Evolutionary conservation across 352 stramenopile species (phyloP), one percentile per base, ranked within the genome.

Genomic region (Aphanomyces invadans): DNA sequence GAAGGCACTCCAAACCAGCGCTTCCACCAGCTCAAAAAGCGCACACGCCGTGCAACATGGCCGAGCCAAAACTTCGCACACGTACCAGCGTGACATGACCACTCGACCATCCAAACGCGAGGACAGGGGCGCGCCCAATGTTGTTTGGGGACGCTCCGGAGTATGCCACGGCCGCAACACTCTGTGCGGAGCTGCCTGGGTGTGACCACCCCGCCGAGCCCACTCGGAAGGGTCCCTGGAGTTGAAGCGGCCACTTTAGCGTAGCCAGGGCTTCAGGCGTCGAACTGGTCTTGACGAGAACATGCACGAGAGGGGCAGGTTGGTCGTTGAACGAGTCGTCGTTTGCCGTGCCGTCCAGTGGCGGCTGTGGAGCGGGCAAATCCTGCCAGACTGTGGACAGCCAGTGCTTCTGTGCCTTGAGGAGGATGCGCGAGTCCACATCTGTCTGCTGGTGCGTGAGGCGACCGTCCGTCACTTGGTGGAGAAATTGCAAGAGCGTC

Each of bases 321-420:
- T n/a, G n/a, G n/a, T n/a, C n/a, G n/a, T n/a, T n/a, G n/a, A n/a
- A n/a, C n/a, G n/a, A n/a, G n/a, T n/a, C n/a, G n/a, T n/a, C n/a
- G n/a, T n/a, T n/a, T n/a, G n/a, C n/a, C n/a, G n/a, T n/a, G n/a
- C n/a, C n/a, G n/a, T n/a, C n/a, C n/a, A n/a, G n/a, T n/a, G n/a
- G n/a, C n/a, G n/a, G n/a, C n/a, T n/a, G n/a, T n/a, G n/a, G n/a
- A n/a, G n/a, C n/a, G n/a, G n/a, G n/a, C n/a, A n/a, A n/a, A n/a
- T n/a, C 56, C 0, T 72, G 71, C 84, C 84, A 92, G 7, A 75
- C 74, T 70, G 90, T 76, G 19, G 89, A 72, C 7, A 92, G 67
- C 84, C 84, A 92, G 72, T 90, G 90, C 70, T 89, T 88, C 48
- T 92, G 84, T 23, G 84, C 89, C 73, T 90, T 91, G 42, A 92